Evolutionary conservation across 2,329 filamentous ascomycete genomes (phyloP), one percentile per base, ranked within the genome.

Genomic region (Beauveria sp.): DNA sequence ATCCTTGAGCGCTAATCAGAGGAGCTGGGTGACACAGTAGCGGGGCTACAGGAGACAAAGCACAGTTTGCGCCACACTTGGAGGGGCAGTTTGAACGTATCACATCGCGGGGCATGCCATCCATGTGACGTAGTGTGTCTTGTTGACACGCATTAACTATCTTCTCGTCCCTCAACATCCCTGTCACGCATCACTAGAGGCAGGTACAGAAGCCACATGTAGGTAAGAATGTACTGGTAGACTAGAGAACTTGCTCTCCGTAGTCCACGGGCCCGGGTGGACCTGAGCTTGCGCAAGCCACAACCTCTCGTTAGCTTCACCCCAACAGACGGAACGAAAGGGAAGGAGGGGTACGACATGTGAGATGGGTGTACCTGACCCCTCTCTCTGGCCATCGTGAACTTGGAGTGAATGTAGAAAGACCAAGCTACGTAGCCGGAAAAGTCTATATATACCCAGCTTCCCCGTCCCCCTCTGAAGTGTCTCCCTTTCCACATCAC

Each of bases 371-470:
- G 51, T 55, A 30, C 26, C 30, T 56, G 54, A n/a, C n/a, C 41
- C n/a, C 28, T 28, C 54, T 47, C 46, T 50, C 28, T 37, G n/a
- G 10, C 48, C 16, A 60, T 54, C 48, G 26, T 47, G 50, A 26
- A 34, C 46, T 47, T 46, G 24, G 30, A 34, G 9, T 34, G 30
- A n/a, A 50, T 10, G 18, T 20, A 9, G 28, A 41, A 41, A 26
- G 34, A 22, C 52, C 44, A 41, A 41, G 51, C 30, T 43, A 16
- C 41, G 47, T 53, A 34, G 24, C 14, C 34, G 20, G 3, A 52
- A 50, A 59, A 44, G 55, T 62, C 61, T 62, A 62, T 62, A 62
- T 59, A 62, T 37, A 37, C 34, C 34, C 34, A 5, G 34, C 34
- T 37, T 5, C 34, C 30, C 34, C 12, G 56, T 37, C 40, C 37